Evolutionary conservation across 768 basidiomycete species (phyloP).

Genomic region (Agrocybe pediades): DNA sequence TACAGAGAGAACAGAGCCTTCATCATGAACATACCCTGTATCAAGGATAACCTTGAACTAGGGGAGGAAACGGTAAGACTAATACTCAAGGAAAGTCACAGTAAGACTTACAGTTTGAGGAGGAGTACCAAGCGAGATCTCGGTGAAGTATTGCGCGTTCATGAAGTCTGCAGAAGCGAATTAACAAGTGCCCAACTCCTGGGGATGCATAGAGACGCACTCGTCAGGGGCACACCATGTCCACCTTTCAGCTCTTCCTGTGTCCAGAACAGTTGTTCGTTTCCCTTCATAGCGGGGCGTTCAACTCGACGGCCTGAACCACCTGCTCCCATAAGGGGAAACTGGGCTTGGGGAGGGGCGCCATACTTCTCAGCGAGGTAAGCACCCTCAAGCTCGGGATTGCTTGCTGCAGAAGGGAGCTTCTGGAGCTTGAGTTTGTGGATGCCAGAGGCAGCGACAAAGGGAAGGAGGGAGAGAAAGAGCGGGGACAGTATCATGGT

Average conservation of each 20-base stretch:
- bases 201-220: constrained; percentile 48
- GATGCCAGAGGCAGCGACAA: constrained; percentile 56
- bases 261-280: constrained; percentile 76
- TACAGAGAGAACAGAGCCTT: neutral
- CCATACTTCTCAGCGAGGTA: constrained; percentile 97
- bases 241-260: constrained; percentile 78
- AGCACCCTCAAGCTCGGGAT: constrained; percentile 71
- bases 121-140: constrained; percentile 82
- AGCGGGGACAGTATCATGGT: constrained; percentile 49
- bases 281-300: constrained; percentile 37
- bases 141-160: constrained; percentile 97
- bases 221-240: constrained; percentile 86
- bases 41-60: constrained; percentile 95
- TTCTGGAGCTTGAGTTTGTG: constrained; percentile 92
- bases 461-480: constrained; percentile 47
- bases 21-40: constrained; percentile 61
- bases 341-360: constrained; percentile 39
- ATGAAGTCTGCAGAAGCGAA: constrained; percentile 71
- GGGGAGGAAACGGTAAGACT: constrained; percentile 2
- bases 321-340: constrained; percentile 74
- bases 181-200: constrained; percentile 4
- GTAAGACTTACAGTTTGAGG: constrained; percentile 66
- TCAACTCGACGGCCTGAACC: constrained; percentile 66
- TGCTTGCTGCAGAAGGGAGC: constrained; percentile 60
- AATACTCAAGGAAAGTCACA: neutral